A percentile compares a stretch with the other conserved stretches of the same genome.
Evolutionary conservation across 2,329 filamentous ascomycete species (phyloP).

Genomic region (Aspergillus flavus): DNA sequence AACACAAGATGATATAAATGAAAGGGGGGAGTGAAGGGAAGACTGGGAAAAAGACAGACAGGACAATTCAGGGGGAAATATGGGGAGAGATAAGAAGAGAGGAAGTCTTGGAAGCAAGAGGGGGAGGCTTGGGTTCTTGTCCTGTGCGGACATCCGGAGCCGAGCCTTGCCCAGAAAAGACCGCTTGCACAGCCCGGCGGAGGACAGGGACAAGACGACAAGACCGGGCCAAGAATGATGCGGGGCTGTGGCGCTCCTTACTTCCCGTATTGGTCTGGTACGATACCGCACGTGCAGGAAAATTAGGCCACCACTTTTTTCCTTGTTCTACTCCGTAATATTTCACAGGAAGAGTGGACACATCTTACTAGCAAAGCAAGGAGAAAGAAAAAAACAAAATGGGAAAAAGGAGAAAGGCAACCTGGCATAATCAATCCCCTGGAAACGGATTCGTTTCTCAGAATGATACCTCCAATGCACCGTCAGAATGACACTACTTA

Average conservation of each 20-base stretch:
- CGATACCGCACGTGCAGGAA: background rate
- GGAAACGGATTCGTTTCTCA: background rate
- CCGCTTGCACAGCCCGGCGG: conserved; percentile 35
- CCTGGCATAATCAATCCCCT: background rate
- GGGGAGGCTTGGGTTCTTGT: conserved; percentile 26
- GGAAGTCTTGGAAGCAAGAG: conserved; percentile 22
- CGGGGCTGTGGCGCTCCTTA: conserved; percentile 20
- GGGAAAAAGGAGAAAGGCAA: no score
- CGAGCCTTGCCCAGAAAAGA: conserved; percentile 41
- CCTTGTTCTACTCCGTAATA: background rate
- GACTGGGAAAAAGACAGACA: conserved; percentile 10
- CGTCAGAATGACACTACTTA: background rate
- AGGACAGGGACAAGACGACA: conserved; percentile 33
- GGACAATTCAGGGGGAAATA: conserved; percentile 8
- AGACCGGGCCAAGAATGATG: conserved; percentile 40
- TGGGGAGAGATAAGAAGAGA: conserved; percentile 15
- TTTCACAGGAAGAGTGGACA: background rate
- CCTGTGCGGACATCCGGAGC: conserved; percentile 21
- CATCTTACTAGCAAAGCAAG: background rate
- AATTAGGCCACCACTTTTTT: conserved; percentile 3
- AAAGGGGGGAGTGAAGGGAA: conserved; percentile 10
- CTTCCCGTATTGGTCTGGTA: background rate
- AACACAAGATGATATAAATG: conserved; percentile 10
- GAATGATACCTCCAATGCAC: background rate
- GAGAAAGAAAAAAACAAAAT: background rate